Percentiles rank a stretch among this genome's conserved stretches.
Evolutionary conservation across 257 asterid genomes (phyloP).

Genomic region (Solanum bulbocastanum): DNA sequence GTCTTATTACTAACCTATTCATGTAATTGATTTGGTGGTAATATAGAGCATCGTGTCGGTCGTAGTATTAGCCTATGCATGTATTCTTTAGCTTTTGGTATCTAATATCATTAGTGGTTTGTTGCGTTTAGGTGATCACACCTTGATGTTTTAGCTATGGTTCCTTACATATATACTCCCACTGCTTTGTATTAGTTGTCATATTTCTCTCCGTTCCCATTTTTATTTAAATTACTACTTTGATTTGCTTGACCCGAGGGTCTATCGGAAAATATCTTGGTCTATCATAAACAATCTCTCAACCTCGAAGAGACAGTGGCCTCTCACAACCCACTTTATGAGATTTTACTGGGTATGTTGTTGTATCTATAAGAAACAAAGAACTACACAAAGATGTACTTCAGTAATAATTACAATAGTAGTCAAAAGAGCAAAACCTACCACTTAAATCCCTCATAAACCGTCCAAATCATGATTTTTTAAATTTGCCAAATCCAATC

Average conservation of each 20-base stretch:
- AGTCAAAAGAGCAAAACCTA: neutral
- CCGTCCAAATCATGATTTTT: neutral
- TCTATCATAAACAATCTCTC: neutral
- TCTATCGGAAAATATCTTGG: neutral
- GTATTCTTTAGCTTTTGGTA: neutral
- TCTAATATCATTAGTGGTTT: neutral
- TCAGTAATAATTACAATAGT: neutral
- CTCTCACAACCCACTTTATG: neutral
- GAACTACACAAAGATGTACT: neutral
- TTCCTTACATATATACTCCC: neutral
- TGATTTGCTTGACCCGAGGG: neutral
- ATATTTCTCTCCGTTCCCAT: neutral
- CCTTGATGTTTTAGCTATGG: neutral
- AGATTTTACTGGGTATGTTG: neutral
- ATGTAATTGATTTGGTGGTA: neutral
- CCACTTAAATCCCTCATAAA: neutral
- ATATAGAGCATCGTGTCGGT: neutral
- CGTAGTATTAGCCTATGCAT: neutral
- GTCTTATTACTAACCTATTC: neutral
- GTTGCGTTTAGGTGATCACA: neutral
- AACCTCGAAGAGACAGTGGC: neutral
- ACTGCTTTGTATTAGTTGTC: neutral
- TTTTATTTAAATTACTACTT: neutral
- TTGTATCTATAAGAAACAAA: neutral
- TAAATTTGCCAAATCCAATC: neutral